Percentiles rank a stretch among this genome's conserved stretches.
Evolutionary conservation across 345 rosid species (phyloP).

Genomic region (Murraya paniculata): DNA sequence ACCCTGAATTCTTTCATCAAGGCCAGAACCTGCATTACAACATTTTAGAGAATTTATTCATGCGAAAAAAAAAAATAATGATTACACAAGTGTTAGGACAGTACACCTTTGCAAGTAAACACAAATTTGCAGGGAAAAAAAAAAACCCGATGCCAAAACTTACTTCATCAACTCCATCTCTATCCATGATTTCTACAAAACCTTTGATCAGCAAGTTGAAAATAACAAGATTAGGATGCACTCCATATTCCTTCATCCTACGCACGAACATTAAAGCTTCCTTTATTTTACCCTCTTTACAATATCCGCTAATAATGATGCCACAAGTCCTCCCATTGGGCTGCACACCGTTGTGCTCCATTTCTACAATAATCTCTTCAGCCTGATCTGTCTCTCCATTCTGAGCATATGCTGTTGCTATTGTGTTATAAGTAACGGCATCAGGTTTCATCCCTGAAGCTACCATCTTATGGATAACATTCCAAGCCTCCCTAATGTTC

Average conservation of each 20-base stretch:
- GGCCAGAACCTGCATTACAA: conserved; percentile 46
- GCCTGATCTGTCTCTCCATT: conserved; percentile 48
- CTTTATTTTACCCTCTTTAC: conserved; percentile 49
- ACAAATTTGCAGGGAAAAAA: not conserved
- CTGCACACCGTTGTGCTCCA: conserved; percentile 37
- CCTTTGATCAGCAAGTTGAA: conserved; percentile 60
- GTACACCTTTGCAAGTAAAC: not conserved
- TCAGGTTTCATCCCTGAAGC: conserved; percentile 51
- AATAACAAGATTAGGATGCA: conserved; percentile 52
- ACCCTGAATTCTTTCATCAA: conserved; percentile 55
- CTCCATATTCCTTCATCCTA: conserved; percentile 46
- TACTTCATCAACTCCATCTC: conserved; percentile 63
- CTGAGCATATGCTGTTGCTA: conserved; percentile 55
- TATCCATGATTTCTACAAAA: conserved; percentile 58
- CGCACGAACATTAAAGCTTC: conserved; percentile 52
- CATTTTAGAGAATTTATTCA: not conserved
- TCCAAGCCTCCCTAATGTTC: conserved; percentile 55
- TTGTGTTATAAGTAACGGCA: conserved; percentile 56
- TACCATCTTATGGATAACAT: conserved; percentile 46
- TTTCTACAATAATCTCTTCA: conserved; percentile 41
- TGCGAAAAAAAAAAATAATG: too few species aligned
- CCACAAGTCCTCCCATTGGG: conserved; percentile 62
- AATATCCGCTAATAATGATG: conserved; percentile 54
- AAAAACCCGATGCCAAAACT: not conserved
- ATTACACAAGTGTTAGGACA: not conserved